Evolutionary conservation across 192 early-diverging fungal genomes (phyloP).

Genomic region (Dimargaris cristalligena): DNA sequence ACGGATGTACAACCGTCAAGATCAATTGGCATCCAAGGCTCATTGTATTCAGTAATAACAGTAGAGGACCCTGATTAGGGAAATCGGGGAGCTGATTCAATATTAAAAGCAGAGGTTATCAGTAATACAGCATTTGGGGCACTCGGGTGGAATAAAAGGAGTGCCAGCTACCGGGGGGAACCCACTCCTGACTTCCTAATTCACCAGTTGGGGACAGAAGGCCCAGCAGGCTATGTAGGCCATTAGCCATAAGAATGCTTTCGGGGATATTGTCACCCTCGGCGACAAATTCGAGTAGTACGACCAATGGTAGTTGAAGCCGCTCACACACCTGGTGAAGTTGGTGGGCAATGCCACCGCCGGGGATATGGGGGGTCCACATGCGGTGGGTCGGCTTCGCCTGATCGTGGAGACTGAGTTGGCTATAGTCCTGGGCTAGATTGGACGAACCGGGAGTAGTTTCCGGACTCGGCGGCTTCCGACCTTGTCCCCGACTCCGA

Average conservation of each 20-base stretch:
- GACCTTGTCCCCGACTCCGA: neutral
- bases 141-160: conserved; percentile 3
- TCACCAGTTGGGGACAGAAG: neutral
- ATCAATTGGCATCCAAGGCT: no score
- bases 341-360: conserved; percentile 37
- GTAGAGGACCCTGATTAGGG: no score
- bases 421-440: conserved; percentile 5
- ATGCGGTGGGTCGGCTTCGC: neutral
- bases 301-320: conserved; percentile 21
- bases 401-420: neutral
- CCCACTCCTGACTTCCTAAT: neutral
- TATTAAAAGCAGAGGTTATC: no score
- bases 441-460: conserved; percentile 12
- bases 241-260: conserved; percentile 41
- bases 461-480: neutral
- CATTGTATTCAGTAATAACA: no score
- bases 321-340: conserved; percentile 28
- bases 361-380: conserved; percentile 31
- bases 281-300: conserved; percentile 42
- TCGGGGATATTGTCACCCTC: conserved; percentile 64
- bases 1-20: no score
- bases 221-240: conserved; percentile 18
- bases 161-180: conserved; percentile 5
- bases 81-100: no score
- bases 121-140: conserved; percentile 7